These are phyloP conservation scores for Mycosphaerella arachidis DNA, from an alignment of 2,329 filamentous ascomycete species.

Conservation along the genomic window DNA sequence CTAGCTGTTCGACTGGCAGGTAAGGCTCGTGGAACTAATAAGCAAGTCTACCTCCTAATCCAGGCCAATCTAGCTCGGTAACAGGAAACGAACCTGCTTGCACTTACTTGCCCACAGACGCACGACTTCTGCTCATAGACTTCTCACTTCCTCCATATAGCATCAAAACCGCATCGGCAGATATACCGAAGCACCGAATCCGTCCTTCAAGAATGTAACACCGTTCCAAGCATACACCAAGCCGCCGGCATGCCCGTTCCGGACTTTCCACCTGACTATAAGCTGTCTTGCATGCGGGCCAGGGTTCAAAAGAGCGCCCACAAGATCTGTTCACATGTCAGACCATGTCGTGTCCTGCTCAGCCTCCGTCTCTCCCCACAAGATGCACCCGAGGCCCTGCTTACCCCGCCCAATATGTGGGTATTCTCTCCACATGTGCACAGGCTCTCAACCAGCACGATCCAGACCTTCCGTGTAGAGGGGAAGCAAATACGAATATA, in stretches of 20 bases:
- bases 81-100: too few species aligned
- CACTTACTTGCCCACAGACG: too few species aligned
- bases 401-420: neutral
- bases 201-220: neutral
- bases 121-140: too few species aligned
- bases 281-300: neutral
- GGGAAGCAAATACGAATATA: neutral
- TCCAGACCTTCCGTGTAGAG: neutral
- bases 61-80: too few species aligned
- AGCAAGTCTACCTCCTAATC: too few species aligned
- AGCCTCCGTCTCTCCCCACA: neutral
- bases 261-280: neutral
- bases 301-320: neutral
- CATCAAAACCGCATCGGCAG: too few species aligned
- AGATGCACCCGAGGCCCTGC: neutral
- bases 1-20: too few species aligned
- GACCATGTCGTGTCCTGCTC: neutral
- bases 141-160: too few species aligned
- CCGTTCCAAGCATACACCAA: neutral
- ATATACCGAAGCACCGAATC: too few species aligned
- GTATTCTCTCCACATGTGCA: neutral
- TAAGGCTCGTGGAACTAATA: too few species aligned
- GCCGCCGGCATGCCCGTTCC: neutral
- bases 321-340: neutral
- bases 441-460: neutral